Conservation (phyloP, 495 filamentous ascomycete genomes). For the Pseudomonodictys pantanalensis region DNA sequence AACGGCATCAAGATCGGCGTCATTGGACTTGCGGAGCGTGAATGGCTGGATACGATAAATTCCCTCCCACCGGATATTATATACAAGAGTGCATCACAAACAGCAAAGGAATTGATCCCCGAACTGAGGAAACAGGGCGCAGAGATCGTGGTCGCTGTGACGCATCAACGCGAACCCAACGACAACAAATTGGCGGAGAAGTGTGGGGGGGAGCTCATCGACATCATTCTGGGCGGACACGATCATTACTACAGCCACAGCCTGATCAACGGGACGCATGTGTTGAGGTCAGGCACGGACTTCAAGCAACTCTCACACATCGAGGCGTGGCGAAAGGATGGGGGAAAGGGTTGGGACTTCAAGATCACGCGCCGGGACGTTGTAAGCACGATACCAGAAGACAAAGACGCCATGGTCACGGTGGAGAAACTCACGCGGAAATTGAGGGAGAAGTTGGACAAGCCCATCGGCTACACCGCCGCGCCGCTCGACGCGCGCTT, state of each 20-base stretch:
- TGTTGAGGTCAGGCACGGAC: slow-evolving; percentile 79
- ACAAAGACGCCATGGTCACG: slow-evolving; percentile 53
- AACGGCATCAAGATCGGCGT: slow-evolving; percentile 84
- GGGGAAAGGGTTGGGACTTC: slow-evolving; percentile 65
- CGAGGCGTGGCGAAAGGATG: slow-evolving; percentile 57
- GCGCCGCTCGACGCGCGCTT: slow-evolving; percentile 81
- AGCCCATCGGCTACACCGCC: slow-evolving; percentile 77
- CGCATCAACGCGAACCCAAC: slow-evolving; percentile 80
- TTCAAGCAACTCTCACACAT: slow-evolving; percentile 90
- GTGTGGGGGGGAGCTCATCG: slow-evolving; percentile 63
- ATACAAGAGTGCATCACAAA: slow-evolving; percentile 70
- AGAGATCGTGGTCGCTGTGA: slow-evolving; percentile 75
- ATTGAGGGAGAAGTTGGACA: slow-evolving; percentile 71
- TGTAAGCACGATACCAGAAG: slow-evolving; percentile 60
- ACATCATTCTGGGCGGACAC: slow-evolving; percentile 84
- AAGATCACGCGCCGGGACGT: slow-evolving; percentile 73
- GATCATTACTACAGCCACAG: slow-evolving; percentile 84
- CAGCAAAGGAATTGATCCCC: slow-evolving; percentile 68
- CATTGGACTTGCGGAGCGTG: slow-evolving; percentile 76
- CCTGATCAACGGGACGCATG: slow-evolving; percentile 71
- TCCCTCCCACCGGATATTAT: slow-evolving; percentile 73
- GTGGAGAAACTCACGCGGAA: slow-evolving; percentile 66
- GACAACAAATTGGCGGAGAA: slow-evolving; percentile 71
- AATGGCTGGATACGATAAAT: slow-evolving; percentile 85
- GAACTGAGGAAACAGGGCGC: slow-evolving; percentile 70